phyloP scores from a whole-genome alignment of 306 rosid species.

The Pyrus bretschneideri region DNA sequence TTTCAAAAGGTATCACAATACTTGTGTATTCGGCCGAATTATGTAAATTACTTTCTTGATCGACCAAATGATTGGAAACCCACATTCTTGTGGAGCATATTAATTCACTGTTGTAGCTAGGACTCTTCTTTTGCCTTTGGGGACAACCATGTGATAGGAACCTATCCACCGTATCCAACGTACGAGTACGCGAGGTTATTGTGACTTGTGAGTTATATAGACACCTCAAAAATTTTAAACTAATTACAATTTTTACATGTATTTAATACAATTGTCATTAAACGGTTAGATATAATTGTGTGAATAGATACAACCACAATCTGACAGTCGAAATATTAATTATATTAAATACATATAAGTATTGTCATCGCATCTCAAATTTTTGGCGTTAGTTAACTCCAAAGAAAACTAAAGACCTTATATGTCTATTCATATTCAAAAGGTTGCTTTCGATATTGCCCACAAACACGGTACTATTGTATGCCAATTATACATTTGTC shows the following conservation, averaged over 20 bases:
- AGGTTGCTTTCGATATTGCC: not conserved
- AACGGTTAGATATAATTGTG: no score
- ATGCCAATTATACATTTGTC: no score
- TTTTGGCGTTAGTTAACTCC: not conserved
- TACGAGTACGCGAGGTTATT: not conserved
- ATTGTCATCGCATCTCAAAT: no score
- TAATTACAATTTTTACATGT: no score
- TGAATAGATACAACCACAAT: no score
- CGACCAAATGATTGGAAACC: not conserved
- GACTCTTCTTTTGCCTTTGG: not conserved
- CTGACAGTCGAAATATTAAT: no score
- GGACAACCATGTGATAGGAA: not conserved
- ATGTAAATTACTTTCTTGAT: not conserved
- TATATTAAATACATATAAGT: no score
- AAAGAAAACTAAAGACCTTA: not conserved
- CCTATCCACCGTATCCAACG: not conserved
- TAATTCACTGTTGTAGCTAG: not conserved
- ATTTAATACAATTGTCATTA: no score
- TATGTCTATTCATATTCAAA: not conserved
- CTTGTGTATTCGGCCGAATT: not conserved
- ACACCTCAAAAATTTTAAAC: not conserved
- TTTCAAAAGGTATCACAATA: no score
- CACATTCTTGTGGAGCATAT: not conserved
- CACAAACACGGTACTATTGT: not conserved
- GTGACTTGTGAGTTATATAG: not conserved